Conservation (phyloP, 345 rosid genomes). For the Hibiscus tridactylites region DNA sequence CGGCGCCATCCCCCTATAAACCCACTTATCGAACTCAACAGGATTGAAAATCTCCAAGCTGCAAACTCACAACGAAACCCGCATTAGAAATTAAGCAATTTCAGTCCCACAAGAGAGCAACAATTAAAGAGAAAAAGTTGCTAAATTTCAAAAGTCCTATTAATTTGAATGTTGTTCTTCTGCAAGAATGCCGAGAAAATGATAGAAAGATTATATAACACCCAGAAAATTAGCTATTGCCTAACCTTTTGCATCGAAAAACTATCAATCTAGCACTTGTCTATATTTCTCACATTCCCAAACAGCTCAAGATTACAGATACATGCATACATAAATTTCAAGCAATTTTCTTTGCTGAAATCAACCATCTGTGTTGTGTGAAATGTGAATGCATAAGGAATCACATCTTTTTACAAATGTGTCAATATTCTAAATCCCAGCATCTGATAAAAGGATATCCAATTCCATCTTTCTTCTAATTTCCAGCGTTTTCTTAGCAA, state of each 20-base stretch:
- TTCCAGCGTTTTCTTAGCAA: constrained; percentile 7
- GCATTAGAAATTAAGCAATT: background rate
- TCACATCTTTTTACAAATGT: background rate
- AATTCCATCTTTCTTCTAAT: background rate
- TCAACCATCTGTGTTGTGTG: background rate
- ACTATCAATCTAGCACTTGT: background rate
- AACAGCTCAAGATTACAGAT: background rate
- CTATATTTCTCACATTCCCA: background rate
- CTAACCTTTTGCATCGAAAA: background rate
- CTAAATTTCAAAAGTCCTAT: too few relatives aligned
- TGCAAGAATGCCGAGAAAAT: too few relatives aligned
- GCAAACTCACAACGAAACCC: constrained; percentile 21
- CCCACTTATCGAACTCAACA: constrained; percentile 76
- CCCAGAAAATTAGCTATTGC: background rate
- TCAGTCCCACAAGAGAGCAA: background rate
- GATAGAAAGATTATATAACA: background rate
- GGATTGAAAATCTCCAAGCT: constrained; percentile 68
- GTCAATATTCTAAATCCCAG: background rate
- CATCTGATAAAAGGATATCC: background rate
- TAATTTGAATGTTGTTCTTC: too few relatives aligned
- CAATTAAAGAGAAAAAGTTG: background rate
- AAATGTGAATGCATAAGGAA: too few relatives aligned
- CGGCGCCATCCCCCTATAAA: constrained; percentile 61
- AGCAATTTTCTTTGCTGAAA: background rate
- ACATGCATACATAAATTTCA: background rate